A percentile compares a stretch with the other conserved stretches of the same genome.
Evolutionary conservation across 108 stramenopile genomes (phyloP).

Genomic region (Parietichytrium sp.): DNA sequence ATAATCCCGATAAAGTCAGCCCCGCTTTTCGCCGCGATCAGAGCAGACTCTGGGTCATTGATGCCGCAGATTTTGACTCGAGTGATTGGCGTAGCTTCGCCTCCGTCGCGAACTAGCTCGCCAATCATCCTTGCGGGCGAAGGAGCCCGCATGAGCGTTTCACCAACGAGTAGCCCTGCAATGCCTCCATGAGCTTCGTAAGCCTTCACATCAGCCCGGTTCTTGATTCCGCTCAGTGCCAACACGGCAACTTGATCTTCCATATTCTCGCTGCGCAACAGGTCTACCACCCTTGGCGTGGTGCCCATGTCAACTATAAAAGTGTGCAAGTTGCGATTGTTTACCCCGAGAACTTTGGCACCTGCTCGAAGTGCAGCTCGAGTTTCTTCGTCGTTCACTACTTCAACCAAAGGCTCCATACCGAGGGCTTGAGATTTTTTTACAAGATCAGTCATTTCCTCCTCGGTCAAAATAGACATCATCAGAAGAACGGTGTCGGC

Average conservation of each 20-base stretch:
- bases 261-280: constrained; percentile 46
- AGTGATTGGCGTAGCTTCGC: not conserved
- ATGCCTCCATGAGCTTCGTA: constrained; percentile 73
- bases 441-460: constrained; percentile 73
- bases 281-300: constrained; percentile 73
- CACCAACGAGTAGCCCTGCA: constrained; percentile 91
- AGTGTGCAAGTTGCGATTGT: constrained; percentile 95
- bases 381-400: constrained; percentile 80
- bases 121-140: constrained; percentile 78
- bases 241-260: constrained; percentile 58
- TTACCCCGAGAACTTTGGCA: constrained; percentile 91
- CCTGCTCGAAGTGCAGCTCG: constrained; percentile 81
- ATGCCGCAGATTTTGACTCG: constrained; percentile 90
- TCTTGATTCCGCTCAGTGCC: constrained; percentile 84
- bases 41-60: constrained; percentile 81
- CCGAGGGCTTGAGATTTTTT: constrained; percentile 65
- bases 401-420: constrained; percentile 97
- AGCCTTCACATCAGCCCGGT: constrained; percentile 71
- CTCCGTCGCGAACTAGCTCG: constrained; percentile 57
- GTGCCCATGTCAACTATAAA: constrained; percentile 89
- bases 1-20: constrained; percentile 94
- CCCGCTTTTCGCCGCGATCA: constrained; percentile 79
- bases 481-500: constrained; percentile 93
- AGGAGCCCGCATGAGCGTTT: constrained; percentile 89
- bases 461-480: constrained; percentile 75